Base-by-base conservation (phyloP, 1,284 basidiomycete species). In the Fomes fomentarius region DNA sequence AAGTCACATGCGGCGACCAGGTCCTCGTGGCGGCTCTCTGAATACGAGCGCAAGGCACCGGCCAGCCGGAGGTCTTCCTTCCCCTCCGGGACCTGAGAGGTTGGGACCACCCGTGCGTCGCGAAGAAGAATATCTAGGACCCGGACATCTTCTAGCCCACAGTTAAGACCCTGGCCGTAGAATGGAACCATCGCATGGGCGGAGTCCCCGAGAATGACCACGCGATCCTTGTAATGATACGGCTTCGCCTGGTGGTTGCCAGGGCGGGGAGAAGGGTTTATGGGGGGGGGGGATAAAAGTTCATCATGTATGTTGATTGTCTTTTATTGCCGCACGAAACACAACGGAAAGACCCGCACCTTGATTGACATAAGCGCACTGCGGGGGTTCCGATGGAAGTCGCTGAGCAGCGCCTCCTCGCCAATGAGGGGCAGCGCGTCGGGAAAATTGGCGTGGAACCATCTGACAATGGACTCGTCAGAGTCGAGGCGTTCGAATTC, bases 151-250 rank as follows among this genome's bases (percentile, higher is more conserved):
- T 99, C 96, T 52, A 99, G 82, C 10, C 96, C 96, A 69, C 96
- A 98, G 70, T 99, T 99, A 63, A 99, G 82, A 17, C 96, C 96
- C 78, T 99, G 96, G 21, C 95, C 96, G 72, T 96, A 99, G 76
- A 99, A 99, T 45, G 96, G 96, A 22, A 96, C 93, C 94, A 98
- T 98, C 38, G 93, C 91, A 74, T 99, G 96, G 6, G 95, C 93
- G 31, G 96, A 89, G 72, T 99, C 96, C 45, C 96, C 96, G 45
- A 99, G 76, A 50, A 99, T 81, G 34, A 98, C 80, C 47, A 83
- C 94, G 64, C 93, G 84, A 73, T 94, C 93, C 70, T 84, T 85
- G 79, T 93, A 95, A 71, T 96, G 91, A 72, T 96, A 94, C 38
- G 95, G 95, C 55, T 81, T 85, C 64, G 87, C 84, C 89, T 95